Evolutionary conservation across 352 stramenopile species (phyloP).

Genomic region (Phytophthora cryptogea): DNA sequence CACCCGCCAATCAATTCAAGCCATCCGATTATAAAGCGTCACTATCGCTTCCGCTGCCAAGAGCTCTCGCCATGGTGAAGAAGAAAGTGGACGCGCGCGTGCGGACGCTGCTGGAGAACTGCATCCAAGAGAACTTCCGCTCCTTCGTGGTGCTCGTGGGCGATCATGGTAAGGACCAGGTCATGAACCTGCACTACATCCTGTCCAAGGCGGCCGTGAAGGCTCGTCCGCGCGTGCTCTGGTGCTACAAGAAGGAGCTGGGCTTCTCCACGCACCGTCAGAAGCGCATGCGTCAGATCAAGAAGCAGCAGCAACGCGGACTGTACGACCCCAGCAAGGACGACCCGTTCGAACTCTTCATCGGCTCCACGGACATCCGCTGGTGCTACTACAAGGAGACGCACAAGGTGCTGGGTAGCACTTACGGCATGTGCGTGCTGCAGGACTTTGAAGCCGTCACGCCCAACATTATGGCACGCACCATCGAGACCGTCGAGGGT

Average conservation of each 20-base stretch:
- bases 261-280: constrained; percentile 98
- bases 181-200: constrained; percentile 99
- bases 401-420: constrained; percentile 98
- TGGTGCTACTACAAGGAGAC: constrained; percentile 99
- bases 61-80: constrained; percentile 91
- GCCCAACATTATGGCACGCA: constrained; percentile 98
- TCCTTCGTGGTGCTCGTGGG: constrained; percentile 98
- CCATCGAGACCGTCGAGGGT: constrained; percentile 99
- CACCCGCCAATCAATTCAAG: constrained; percentile 3
- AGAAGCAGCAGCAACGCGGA: constrained; percentile 93
- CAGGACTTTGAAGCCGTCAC: constrained; percentile 99
- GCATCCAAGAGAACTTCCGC: constrained; percentile 96
- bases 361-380: constrained; percentile 97
- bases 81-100: constrained; percentile 99
- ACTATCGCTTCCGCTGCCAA: constrained; percentile 13
- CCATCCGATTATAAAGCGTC: neutral
- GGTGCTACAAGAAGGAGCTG: constrained; percentile 99
- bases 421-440: constrained; percentile 98
- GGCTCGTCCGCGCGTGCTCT: constrained; percentile 96
- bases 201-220: constrained; percentile 95
- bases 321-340: constrained; percentile 93
- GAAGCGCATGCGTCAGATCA: constrained; percentile 95
- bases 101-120: constrained; percentile 97
- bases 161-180: constrained; percentile 99
- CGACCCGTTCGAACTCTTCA: constrained; percentile 99